A percentile compares a stretch with the other conserved stretches of the same genome.
Evolutionary conservation across 2,329 filamentous ascomycete genomes (phyloP).

Genomic region (Coniella lustricola): DNA sequence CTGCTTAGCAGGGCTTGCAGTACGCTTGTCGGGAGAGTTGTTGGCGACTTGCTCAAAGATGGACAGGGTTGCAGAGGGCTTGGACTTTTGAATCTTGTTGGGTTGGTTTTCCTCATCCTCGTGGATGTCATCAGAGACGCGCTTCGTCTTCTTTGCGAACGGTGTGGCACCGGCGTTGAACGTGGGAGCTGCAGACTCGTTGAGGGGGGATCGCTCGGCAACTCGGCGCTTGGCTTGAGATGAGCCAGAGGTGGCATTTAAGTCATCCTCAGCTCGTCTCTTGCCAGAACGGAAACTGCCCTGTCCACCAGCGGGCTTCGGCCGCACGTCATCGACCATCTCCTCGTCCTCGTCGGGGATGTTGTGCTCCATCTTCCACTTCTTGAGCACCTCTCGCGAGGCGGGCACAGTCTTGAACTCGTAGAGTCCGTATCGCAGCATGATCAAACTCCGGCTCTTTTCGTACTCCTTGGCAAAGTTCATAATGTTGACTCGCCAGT

Average conservation of each 20-base stretch:
- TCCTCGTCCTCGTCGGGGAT: slow-evolving; percentile 43
- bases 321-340: slow-evolving; percentile 20
- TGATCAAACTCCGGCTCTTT: slow-evolving; percentile 55
- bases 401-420: slow-evolving; percentile 57
- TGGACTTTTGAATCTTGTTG: slow-evolving; percentile 43
- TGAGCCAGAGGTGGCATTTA: slow-evolving; percentile 28
- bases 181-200: slow-evolving; percentile 26
- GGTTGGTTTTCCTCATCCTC: slow-evolving; percentile 41
- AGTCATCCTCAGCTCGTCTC: slow-evolving; percentile 50
- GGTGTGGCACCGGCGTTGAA: slow-evolving; percentile 21
- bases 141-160: slow-evolving; percentile 43
- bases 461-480: slow-evolving; percentile 60
- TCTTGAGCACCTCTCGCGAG: slow-evolving; percentile 49
- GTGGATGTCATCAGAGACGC: slow-evolving; percentile 40
- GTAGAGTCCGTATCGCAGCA: slow-evolving; percentile 55
- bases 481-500: slow-evolving; percentile 55
- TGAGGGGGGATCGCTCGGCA: slow-evolving; percentile 31
- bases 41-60: slow-evolving; percentile 53
- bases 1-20: slow-evolving; percentile 27
- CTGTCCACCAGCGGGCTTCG: slow-evolving; percentile 30
- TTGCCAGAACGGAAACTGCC: slow-evolving; percentile 29
- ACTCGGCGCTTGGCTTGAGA: slow-evolving; percentile 45
- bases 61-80: slow-evolving; percentile 47
- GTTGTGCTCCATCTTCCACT: slow-evolving; percentile 51
- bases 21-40: slow-evolving; percentile 33